phyloP scores from a whole-genome alignment of 441 rosid species.

The Croton laevigatus region DNA sequence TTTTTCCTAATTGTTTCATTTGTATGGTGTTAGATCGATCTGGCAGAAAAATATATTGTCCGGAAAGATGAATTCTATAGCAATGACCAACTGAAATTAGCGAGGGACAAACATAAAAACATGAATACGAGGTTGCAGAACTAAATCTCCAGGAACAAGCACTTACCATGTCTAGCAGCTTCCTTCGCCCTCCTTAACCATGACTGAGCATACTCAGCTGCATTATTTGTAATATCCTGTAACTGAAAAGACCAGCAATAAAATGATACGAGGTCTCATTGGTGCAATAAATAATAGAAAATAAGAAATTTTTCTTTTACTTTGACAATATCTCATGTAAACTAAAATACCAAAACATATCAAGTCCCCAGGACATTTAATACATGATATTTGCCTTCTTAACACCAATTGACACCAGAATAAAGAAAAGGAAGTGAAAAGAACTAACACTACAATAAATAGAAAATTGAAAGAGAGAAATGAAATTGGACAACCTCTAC shows the following conservation, averaged over 20 bases:
- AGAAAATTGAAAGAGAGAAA: conserved; percentile 1
- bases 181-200: conserved; percentile 75
- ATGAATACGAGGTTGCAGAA: conserved; percentile 6
- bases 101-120: background rate
- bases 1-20: background rate
- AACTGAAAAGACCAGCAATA: conserved; percentile 47
- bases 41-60: background rate
- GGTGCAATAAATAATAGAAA: background rate
- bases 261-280: background rate
- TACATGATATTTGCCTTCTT: background rate
- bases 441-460: background rate
- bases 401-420: conserved; percentile 9
- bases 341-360: background rate
- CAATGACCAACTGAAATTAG: background rate
- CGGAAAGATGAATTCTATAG: background rate
- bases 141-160: conserved; percentile 6
- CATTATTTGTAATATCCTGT: conserved; percentile 54
- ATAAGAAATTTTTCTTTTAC: background rate
- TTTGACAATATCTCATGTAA: background rate
- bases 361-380: background rate
- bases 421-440: background rate
- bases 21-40: background rate
- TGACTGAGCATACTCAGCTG: conserved; percentile 60
- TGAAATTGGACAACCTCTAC: conserved; percentile 46
- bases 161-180: conserved; percentile 68